These are phyloP conservation scores for Candolleomyces efflorescens DNA, from an alignment of 768 basidiomycete genomes.

Conservation along the genomic window DNA sequence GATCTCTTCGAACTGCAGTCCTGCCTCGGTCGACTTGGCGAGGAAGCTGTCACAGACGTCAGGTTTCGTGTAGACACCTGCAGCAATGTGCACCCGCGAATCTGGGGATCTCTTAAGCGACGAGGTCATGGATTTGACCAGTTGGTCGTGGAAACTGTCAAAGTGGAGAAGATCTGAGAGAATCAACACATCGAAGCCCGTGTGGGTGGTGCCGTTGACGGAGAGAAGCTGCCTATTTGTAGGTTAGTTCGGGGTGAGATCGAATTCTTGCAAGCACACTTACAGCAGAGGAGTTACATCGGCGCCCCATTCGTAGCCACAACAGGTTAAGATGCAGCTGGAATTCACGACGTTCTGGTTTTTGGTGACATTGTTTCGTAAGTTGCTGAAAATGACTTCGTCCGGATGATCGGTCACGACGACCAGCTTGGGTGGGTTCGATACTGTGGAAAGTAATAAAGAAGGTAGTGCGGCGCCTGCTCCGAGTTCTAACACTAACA, in stretches of 20 bases:
- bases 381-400: conserved; percentile 51
- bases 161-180: conserved; percentile 75
- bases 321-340: conserved; percentile 38
- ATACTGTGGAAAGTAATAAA: conserved; percentile 45
- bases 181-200: conserved; percentile 55
- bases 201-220: neutral
- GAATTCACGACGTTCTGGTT: conserved; percentile 36
- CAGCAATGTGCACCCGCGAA: conserved; percentile 55
- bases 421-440: conserved; percentile 44
- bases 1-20: conserved; percentile 47
- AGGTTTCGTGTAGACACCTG: conserved; percentile 57
- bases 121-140: conserved; percentile 44
- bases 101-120: conserved; percentile 40
- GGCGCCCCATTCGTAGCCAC: conserved; percentile 65
- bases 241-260: neutral
- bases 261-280: conserved; percentile 11
- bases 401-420: conserved; percentile 72
- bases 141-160: conserved; percentile 50
- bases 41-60: conserved; percentile 54
- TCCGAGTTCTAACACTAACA: conserved; percentile 56
- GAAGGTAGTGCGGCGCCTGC: conserved; percentile 68
- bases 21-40: conserved; percentile 28
- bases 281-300: conserved; percentile 46
- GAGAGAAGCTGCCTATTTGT: conserved; percentile 17
- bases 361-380: conserved; percentile 48